Conservation (phyloP, 495 filamentous ascomycete species). For the Friedmanniomyces simplex region DNA sequence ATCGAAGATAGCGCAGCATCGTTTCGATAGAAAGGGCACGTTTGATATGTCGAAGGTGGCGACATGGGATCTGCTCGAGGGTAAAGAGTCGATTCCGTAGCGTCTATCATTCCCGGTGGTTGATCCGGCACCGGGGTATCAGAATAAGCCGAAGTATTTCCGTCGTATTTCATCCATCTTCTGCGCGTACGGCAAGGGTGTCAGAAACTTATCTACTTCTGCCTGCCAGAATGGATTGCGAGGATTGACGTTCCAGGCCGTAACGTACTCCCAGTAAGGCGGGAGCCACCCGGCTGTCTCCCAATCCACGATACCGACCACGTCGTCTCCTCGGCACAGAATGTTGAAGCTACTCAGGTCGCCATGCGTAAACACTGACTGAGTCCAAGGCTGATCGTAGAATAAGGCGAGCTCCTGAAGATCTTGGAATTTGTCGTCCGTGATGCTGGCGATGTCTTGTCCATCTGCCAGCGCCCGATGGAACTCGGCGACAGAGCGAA, state of each 20-base stretch:
- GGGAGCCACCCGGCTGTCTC: constrained; percentile 44
- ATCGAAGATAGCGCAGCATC: neutral
- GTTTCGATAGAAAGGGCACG: neutral
- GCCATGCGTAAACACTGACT: constrained; percentile 38
- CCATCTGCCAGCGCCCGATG: neutral
- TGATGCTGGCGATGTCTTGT: too few species aligned
- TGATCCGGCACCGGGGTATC: neutral
- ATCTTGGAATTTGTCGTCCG: neutral
- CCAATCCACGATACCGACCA: constrained; percentile 45
- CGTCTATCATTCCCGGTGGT: neutral
- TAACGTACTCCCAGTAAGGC: constrained; percentile 43
- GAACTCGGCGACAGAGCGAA: neutral
- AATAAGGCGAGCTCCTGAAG: constrained; percentile 5
- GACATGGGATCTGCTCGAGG: neutral
- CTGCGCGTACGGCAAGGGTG: constrained; percentile 37
- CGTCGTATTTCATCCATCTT: constrained; percentile 39
- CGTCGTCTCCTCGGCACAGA: constrained; percentile 35
- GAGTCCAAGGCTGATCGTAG: constrained; percentile 12
- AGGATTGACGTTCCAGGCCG: constrained; percentile 40
- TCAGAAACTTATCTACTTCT: constrained; percentile 42
- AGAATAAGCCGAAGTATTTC: constrained; percentile 22
- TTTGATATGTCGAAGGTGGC: neutral
- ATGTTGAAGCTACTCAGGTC: constrained; percentile 43
- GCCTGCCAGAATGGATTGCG: constrained; percentile 38
- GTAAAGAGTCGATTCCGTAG: neutral